Percentiles rank a stretch among this genome's conserved stretches.
These are phyloP conservation scores for Fusarium annulatum DNA, from an alignment of 2,329 filamentous ascomycete species.

Conservation along the genomic window DNA sequence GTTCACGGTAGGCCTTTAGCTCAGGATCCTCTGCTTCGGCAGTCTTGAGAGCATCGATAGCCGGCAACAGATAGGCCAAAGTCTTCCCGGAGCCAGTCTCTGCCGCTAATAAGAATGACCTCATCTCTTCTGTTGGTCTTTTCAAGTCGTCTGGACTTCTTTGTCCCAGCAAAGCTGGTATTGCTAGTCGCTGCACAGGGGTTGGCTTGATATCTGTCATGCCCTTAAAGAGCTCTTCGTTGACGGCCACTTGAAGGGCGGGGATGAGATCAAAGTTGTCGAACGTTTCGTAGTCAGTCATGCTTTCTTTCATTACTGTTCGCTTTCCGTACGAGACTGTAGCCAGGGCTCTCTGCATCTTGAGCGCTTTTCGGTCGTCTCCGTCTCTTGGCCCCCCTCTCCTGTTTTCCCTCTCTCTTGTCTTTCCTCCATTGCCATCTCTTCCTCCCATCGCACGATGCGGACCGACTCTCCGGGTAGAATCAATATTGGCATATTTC, in stretches of 20 bases:
- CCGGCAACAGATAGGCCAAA: slow-evolving; percentile 87
- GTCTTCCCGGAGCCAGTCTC: slow-evolving; percentile 99
- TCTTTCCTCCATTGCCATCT: slow-evolving; percentile 38
- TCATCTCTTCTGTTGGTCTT: slow-evolving; percentile 54
- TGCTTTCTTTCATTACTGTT: slow-evolving; percentile 62
- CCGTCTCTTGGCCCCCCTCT: slow-evolving; percentile 51
- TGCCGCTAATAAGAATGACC: slow-evolving; percentile 82
- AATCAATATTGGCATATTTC: slow-evolving; percentile 57
- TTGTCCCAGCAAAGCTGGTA: slow-evolving; percentile 80
- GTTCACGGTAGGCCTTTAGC: slow-evolving; percentile 67
- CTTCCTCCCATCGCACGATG: slow-evolving; percentile 21
- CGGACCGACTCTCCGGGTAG: slow-evolving; percentile 33
- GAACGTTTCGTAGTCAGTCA: slow-evolving; percentile 79
- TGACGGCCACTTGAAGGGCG: slow-evolving; percentile 75
- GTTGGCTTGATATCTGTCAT: slow-evolving; percentile 84
- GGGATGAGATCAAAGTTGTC: slow-evolving; percentile 83
- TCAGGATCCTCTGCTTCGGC: slow-evolving; percentile 72
- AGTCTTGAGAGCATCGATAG: slow-evolving; percentile 85
- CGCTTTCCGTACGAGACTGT: slow-evolving; percentile 80
- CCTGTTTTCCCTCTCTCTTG: slow-evolving; percentile 45
- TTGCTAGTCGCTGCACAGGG: slow-evolving; percentile 88
- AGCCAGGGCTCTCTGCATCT: slow-evolving; percentile 88
- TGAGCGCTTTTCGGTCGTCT: slow-evolving; percentile 77
- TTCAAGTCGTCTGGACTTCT: slow-evolving; percentile 46
- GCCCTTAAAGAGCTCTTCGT: slow-evolving; percentile 77